phyloP scores from a whole-genome alignment of 768 basidiomycete genomes.

The Serendipita indica region DNA sequence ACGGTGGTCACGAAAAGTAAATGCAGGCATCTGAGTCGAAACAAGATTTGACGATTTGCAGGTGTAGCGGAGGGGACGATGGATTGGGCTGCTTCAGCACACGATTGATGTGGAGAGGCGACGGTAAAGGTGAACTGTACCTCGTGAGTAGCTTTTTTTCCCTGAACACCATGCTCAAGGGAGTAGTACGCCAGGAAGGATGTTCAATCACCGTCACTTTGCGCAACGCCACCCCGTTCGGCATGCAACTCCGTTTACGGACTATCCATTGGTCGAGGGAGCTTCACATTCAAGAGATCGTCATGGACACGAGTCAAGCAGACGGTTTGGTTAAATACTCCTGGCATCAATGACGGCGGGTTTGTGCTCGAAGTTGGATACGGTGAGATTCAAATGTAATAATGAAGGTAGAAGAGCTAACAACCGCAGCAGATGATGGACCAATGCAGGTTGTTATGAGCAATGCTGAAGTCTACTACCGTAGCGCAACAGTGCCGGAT shows the following conservation, averaged over 20 bases:
- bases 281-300: constrained; percentile 46
- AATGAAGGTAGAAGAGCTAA: not conserved
- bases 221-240: constrained; percentile 39
- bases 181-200: constrained; percentile 60
- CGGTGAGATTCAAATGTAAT: not conserved
- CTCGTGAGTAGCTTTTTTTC: constrained; percentile 15
- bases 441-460: constrained; percentile 28
- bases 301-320: constrained; percentile 62
- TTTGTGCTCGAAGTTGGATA: constrained; percentile 41
- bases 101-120: constrained; percentile 63
- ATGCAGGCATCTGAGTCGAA: constrained; percentile 16
- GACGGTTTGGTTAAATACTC: constrained; percentile 56
- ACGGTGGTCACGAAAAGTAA: constrained; percentile 22
- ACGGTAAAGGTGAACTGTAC: constrained; percentile 60
- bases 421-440: not conserved
- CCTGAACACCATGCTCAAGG: not conserved
- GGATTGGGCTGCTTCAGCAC: constrained; percentile 71
- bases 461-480: constrained; percentile 46
- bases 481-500: constrained; percentile 24
- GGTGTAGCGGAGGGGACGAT: constrained; percentile 60
- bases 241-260: constrained; percentile 55
- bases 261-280: constrained; percentile 57
- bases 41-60: constrained; percentile 36
- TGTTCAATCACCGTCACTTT: constrained; percentile 45
- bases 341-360: constrained; percentile 49